Evolutionary conservation across 164 flowering plant species (phyloP).

Genomic region (Santalum album): DNA sequence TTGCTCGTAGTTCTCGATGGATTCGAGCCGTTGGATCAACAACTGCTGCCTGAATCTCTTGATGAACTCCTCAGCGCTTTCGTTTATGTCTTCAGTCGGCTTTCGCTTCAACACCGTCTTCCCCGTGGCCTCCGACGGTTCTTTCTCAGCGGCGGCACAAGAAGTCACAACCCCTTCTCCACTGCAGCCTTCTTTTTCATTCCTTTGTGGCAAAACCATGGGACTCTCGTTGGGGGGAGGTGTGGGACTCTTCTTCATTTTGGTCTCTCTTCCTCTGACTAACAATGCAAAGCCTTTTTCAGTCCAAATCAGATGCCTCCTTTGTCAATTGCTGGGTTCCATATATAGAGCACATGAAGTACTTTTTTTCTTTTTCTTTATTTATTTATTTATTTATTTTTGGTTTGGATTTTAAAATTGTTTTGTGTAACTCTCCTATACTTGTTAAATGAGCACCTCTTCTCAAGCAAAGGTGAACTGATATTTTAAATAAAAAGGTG

Average conservation of each 20-base stretch:
- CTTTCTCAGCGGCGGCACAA: constrained; percentile 3
- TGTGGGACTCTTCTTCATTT: constrained; percentile 8
- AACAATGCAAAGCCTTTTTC: not conserved
- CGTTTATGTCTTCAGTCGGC: constrained; percentile 43
- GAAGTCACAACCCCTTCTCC: constrained; percentile 3
- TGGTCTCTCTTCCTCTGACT: not conserved
- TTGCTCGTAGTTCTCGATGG: constrained; percentile 58
- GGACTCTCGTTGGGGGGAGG: constrained; percentile 5
- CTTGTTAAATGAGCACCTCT: too few relatives aligned
- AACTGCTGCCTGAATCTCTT: constrained; percentile 56
- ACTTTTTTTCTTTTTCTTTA: too few relatives aligned
- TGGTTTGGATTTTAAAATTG: too few relatives aligned
- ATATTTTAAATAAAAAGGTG: too few relatives aligned
- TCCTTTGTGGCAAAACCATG: not conserved
- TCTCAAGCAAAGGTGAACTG: too few relatives aligned
- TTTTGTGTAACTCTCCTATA: too few relatives aligned
- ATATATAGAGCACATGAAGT: too few relatives aligned
- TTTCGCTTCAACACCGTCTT: constrained; percentile 25
- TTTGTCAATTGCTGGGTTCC: too few relatives aligned
- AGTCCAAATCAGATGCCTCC: not conserved
- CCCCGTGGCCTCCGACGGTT: not conserved
- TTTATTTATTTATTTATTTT: too few relatives aligned
- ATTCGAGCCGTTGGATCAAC: constrained; percentile 59
- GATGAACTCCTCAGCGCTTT: constrained; percentile 70
- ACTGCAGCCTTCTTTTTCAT: not conserved